Evolutionary conservation across 164 flowering plant genomes (phyloP), one percentile per base, ranked within the genome.

Genomic region (Nelumbo lutea): DNA sequence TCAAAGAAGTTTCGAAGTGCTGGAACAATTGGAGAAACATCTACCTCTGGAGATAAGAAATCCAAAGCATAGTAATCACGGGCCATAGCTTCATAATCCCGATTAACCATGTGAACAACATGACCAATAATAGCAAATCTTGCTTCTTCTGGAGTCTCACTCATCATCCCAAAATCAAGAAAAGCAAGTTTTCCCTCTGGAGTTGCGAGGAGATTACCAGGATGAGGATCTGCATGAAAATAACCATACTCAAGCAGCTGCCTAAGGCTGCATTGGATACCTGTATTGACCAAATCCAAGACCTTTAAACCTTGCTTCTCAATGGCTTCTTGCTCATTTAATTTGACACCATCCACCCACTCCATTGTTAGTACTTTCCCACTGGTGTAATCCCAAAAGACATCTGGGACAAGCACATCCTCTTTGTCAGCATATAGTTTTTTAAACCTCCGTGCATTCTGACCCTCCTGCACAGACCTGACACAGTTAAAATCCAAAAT

Each of bases 91-190:
- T 89, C 98, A 79, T 95, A 95, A 69, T 92, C 98, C 52, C 98
- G 90, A 80, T 95, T 95, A 42, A 95, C 97, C 94, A 95, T 80
- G 86, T 95, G 98, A 71, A 95, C 97, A 73, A 95, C 96, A 73
- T 95, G 98, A 68, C 98, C 97, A 41, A 95, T 90, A 59, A 95
- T 91, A 61, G 98, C 98, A 77, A 50, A 86, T 75, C 98, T 88
- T 76, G 98, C 98, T 72, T 88, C 86, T 78, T 95, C 98, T 39
- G 98, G 98, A 39, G 97, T 95, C 74, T 95, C 98, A 76, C 98
- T 92, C 98, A 95, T 95, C 98, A 95, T 95, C 53, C 98, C 98
- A 80, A 95, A 95, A 80, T 95, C 98, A 68, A 95, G 83, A 77
- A 92, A 95, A 50, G 98, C 98, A 79, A 95, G 97, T 72, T 92